Conservation (phyloP, 2,329 filamentous ascomycete species). For the Hypoxylon sp. region DNA sequence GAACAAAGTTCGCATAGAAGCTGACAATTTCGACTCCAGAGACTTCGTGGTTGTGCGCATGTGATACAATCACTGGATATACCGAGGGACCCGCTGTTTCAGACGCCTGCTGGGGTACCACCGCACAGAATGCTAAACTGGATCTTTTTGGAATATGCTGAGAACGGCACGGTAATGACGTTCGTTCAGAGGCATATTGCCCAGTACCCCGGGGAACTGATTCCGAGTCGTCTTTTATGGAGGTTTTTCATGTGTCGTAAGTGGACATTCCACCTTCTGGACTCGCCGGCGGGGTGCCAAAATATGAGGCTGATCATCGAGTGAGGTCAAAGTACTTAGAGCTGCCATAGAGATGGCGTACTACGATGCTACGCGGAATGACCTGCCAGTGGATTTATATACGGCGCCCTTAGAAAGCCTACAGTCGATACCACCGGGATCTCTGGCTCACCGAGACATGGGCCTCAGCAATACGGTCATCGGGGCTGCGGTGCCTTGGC, state of each 20-base stretch:
- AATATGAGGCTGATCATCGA: conserved; percentile 7
- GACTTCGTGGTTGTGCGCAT: conserved; percentile 18
- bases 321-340: conserved; percentile 4
- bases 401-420: conserved; percentile 5
- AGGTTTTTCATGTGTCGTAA: conserved; percentile 35
- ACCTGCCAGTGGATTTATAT: neutral
- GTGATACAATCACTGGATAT: conserved; percentile 23
- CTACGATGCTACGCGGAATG: conserved; percentile 3
- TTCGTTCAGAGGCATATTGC: conserved; percentile 9
- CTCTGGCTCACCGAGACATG: conserved; percentile 18
- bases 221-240: conserved; percentile 28
- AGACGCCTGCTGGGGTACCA: neutral
- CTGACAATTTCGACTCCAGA: conserved; percentile 12
- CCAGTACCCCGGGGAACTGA: neutral
- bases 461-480: conserved; percentile 5
- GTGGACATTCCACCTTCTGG: neutral
- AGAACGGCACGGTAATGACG: conserved; percentile 10
- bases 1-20: neutral
- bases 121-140: conserved; percentile 24
- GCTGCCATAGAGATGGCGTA: conserved; percentile 32
- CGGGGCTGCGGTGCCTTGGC: neutral
- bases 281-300: no score
- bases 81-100: conserved; percentile 15
- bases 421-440: neutral
- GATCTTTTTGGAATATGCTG: conserved; percentile 26